phyloP scores from a whole-genome alignment of 495 filamentous ascomycete species.

The Penicillium silybi region DNA sequence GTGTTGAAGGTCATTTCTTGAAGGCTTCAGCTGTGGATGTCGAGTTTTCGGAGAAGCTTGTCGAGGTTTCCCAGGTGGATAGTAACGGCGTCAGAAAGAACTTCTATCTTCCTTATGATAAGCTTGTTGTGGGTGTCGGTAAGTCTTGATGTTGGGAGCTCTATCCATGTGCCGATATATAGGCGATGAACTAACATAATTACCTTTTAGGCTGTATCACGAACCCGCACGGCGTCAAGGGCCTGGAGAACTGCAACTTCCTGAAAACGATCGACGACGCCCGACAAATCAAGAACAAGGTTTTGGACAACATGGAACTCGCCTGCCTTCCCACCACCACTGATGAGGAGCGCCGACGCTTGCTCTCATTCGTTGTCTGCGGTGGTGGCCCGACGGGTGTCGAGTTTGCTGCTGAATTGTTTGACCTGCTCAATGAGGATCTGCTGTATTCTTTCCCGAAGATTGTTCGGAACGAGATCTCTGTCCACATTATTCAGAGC shows the following conservation, averaged over 20 bases:
- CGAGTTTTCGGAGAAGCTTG: constrained; percentile 83
- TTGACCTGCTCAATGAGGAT: constrained; percentile 95
- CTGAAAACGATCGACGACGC: constrained; percentile 93
- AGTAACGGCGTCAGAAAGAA: constrained; percentile 62
- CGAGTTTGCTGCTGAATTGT: constrained; percentile 95
- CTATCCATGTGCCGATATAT: background rate
- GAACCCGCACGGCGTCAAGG: constrained; percentile 94
- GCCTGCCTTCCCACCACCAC: constrained; percentile 90
- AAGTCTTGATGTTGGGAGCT: constrained; percentile 17
- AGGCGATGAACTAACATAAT: constrained; percentile 2
- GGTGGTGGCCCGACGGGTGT: constrained; percentile 97
- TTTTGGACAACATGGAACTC: constrained; percentile 88
- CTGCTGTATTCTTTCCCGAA: constrained; percentile 76
- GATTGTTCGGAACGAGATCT: constrained; percentile 92
- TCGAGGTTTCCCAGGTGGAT: constrained; percentile 77
- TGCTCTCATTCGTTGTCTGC: constrained; percentile 91
- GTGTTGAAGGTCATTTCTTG: constrained; percentile 82
- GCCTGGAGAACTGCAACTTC: constrained; percentile 90
- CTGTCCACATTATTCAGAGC: constrained; percentile 94
- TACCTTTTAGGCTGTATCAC: constrained; percentile 67
- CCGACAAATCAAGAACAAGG: constrained; percentile 76
- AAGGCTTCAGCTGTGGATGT: constrained; percentile 82
- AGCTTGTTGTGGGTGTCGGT: constrained; percentile 93
- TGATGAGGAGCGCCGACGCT: constrained; percentile 80
- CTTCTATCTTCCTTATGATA: constrained; percentile 98